These are phyloP conservation scores for Solanum megistacrolobum DNA, from an alignment of 257 asterid genomes.

Conservation along the genomic window DNA sequence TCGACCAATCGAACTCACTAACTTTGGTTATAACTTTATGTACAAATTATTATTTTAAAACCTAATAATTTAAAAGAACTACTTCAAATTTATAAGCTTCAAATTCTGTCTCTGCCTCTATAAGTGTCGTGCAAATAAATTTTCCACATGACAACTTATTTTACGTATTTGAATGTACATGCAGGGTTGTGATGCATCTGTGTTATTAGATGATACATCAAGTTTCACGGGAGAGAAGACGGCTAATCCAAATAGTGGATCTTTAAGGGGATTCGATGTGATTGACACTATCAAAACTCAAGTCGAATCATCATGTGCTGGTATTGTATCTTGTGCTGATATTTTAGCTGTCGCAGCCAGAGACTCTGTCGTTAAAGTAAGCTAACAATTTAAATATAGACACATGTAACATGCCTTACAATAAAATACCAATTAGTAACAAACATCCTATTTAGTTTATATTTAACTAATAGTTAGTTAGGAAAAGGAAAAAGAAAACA, in stretches of 20 bases:
- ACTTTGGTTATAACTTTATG: background rate
- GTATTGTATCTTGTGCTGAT: background rate
- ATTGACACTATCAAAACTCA: background rate
- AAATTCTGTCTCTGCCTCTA: background rate
- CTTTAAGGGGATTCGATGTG: background rate
- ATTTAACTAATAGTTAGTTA: background rate
- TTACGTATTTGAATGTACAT: background rate
- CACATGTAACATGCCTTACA: background rate
- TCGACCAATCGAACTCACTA: background rate
- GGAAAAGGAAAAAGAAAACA: background rate
- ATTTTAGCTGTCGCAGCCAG: background rate
- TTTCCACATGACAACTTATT: background rate
- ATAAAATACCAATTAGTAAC: background rate
- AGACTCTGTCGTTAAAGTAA: background rate
- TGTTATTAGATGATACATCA: background rate
- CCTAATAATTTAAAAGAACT: background rate
- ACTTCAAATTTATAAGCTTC: background rate
- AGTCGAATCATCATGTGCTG: background rate
- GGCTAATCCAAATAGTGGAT: background rate
- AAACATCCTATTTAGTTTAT: too few relatives aligned
- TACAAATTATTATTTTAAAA: background rate
- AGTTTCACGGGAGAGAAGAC: background rate
- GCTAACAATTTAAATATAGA: background rate
- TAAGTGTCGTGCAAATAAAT: background rate
- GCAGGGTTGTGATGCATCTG: constrained; percentile 1